Evolutionary conservation across 257 asterid species (phyloP), one percentile per base, ranked within the genome.

Genomic region (Coffea eugenioides): DNA sequence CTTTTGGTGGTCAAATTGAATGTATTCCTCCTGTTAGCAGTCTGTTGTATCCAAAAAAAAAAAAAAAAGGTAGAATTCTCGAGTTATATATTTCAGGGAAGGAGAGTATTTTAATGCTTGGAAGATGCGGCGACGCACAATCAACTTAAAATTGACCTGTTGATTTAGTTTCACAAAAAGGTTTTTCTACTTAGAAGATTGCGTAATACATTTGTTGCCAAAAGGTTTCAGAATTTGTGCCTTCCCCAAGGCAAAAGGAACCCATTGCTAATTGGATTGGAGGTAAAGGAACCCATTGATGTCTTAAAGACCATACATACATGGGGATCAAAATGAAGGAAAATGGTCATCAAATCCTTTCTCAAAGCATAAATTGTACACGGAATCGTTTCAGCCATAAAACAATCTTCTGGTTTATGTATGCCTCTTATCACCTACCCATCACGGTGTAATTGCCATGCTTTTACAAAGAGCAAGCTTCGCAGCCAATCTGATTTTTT

Each of bases 21-120:
- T 66, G 79, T 73, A 73, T 59, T 59, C 23, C 65, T 75, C 23
- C 65, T 75, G 43, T 52, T 3, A 67, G 71, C 46, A 65, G 13
- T 12, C 18, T 66, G 71, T 16, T 64, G 69, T 64, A 25, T 11
- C 1, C 7, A 64, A 64, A 39, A 39, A 39, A 64, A 64, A 64
- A 64, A 11, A 64, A 64, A 25, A 11, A 25, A 2, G 12, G 12
- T 11, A 10, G 2, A 14, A 1, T 25, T 10, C 16, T n/a, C 27
- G 46, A 39, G 49, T 68, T 7, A 68, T 18, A 68, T 39, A 15
- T 68, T 16, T 7, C 51, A 6, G 73, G 25, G 25, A 7, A 39
- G 48, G 48, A 36, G n/a, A 11, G 11, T 61, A 23, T 67, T 66
- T 66, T 27, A 31, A 16, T 67, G 71, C 23, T 34, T 3, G n/a